Percentiles rank a stretch among this genome's conserved stretches.
These are phyloP conservation scores for Zychaea mexicana DNA, from an alignment of 371 early-diverging fungal species.

Conservation along the genomic window DNA sequence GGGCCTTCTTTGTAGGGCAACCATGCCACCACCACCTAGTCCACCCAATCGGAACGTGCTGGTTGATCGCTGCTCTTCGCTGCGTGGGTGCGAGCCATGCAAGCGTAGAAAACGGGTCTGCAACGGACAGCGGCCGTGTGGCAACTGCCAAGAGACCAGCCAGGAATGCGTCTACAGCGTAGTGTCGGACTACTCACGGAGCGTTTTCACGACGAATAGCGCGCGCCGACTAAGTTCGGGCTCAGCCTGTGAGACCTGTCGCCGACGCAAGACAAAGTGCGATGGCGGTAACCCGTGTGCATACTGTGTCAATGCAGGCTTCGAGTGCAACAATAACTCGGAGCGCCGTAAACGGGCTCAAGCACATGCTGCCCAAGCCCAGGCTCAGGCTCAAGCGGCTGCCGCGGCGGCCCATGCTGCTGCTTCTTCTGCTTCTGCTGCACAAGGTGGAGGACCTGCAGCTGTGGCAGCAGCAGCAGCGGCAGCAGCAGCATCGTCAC, in stretches of 20 bases:
- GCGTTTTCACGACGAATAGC: slow-evolving; percentile 31
- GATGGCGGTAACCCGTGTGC: slow-evolving; percentile 52
- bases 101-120: slow-evolving; percentile 22
- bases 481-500: background rate
- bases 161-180: slow-evolving; percentile 31
- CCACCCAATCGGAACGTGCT: slow-evolving; percentile 22
- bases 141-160: slow-evolving; percentile 16
- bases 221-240: slow-evolving; percentile 51
- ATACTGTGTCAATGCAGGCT: slow-evolving; percentile 42
- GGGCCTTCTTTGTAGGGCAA: background rate
- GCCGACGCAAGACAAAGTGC: slow-evolving; percentile 55
- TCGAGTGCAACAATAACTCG: slow-evolving; percentile 51
- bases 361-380: background rate
- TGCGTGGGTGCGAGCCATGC: slow-evolving; percentile 32
- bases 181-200: slow-evolving; percentile 30
- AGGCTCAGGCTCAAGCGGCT: background rate
- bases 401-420: background rate
- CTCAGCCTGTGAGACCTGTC: slow-evolving; percentile 55
- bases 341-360: slow-evolving; percentile 35
- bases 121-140: slow-evolving; percentile 30
- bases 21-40: background rate
- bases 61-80: slow-evolving; percentile 23
- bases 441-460: no score
- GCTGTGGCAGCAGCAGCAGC: background rate
- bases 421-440: background rate